Conservation (phyloP, 2,329 filamentous ascomycete genomes). For the Microsporum ferrugineum region DNA sequence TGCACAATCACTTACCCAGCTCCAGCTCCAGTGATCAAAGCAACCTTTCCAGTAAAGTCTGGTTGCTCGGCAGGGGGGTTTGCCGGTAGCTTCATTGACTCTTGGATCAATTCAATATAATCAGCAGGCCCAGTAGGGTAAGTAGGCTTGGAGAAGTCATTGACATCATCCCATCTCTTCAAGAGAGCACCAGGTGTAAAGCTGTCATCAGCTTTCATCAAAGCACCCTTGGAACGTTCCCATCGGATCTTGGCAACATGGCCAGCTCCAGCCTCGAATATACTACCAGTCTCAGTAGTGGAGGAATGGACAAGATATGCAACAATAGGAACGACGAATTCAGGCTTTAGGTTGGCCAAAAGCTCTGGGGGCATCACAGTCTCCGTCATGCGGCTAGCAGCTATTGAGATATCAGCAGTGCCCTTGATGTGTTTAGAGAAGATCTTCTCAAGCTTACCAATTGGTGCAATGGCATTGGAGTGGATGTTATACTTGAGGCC, state of each 20-base stretch:
- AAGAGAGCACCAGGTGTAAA: slow-evolving; percentile 82
- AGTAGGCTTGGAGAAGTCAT: slow-evolving; percentile 72
- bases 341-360: slow-evolving; percentile 71
- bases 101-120: slow-evolving; percentile 74
- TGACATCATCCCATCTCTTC: slow-evolving; percentile 78
- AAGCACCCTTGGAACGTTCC: slow-evolving; percentile 81
- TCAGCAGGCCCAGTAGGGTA: slow-evolving; percentile 78
- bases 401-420: slow-evolving; percentile 32
- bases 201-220: slow-evolving; percentile 77
- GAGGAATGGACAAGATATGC: slow-evolving; percentile 77
- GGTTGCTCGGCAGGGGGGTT: slow-evolving; percentile 62
- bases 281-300: slow-evolving; percentile 69
- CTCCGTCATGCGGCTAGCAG: slow-evolving; percentile 88
- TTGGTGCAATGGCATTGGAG: slow-evolving; percentile 86
- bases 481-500: slow-evolving; percentile 96
- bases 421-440: not conserved
- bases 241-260: slow-evolving; percentile 88
- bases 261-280: slow-evolving; percentile 89
- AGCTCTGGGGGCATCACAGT: slow-evolving; percentile 94
- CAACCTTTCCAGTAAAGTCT: slow-evolving; percentile 75
- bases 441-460: slow-evolving; percentile 34
- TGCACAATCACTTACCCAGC: slow-evolving; percentile 47
- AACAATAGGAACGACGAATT: slow-evolving; percentile 90
- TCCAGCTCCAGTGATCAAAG: slow-evolving; percentile 76
- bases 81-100: slow-evolving; percentile 64